Conservation (phyloP, 1,284 basidiomycete species). For the Flammula alnicola region DNA sequence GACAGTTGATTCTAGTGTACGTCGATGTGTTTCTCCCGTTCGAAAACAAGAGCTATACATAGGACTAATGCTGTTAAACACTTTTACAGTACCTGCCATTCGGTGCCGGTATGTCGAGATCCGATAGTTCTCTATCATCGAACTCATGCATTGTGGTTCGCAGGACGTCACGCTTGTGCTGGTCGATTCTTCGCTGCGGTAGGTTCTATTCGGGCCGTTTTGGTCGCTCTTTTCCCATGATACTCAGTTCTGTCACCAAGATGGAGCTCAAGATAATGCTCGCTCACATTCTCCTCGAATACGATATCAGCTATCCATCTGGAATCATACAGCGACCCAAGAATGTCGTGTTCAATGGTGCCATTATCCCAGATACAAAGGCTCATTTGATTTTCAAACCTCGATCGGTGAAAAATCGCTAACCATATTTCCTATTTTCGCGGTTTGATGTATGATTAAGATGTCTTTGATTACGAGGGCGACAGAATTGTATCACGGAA, state of each 20-base stretch:
- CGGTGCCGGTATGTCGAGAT: constrained; percentile 33
- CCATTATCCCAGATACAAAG: constrained; percentile 36
- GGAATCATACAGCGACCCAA: constrained; percentile 30
- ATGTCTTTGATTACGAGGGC: neutral
- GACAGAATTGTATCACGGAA: neutral
- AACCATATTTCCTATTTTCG: neutral
- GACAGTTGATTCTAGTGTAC: constrained; percentile 36
- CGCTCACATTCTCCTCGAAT: constrained; percentile 40
- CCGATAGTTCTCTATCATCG: constrained; percentile 2
- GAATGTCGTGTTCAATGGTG: constrained; percentile 37
- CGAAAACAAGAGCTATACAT: constrained; percentile 1
- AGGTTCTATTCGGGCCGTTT: constrained; percentile 18
- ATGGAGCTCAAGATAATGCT: constrained; percentile 43
- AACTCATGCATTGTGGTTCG: constrained; percentile 7
- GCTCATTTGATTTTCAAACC: constrained; percentile 34
- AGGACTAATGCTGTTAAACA: constrained; percentile 4
- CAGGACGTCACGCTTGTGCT: constrained; percentile 41
- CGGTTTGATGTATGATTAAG: neutral
- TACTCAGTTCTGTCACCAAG: constrained; percentile 20
- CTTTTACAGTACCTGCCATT: constrained; percentile 38
- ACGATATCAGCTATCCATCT: constrained; percentile 35
- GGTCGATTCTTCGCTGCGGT: constrained; percentile 42
- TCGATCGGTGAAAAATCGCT: constrained; percentile 5
- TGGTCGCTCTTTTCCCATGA: constrained; percentile 3
- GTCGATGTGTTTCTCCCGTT: constrained; percentile 17